Conservation (phyloP, 164 flowering plant genomes). For the Vitis cinerea region DNA sequence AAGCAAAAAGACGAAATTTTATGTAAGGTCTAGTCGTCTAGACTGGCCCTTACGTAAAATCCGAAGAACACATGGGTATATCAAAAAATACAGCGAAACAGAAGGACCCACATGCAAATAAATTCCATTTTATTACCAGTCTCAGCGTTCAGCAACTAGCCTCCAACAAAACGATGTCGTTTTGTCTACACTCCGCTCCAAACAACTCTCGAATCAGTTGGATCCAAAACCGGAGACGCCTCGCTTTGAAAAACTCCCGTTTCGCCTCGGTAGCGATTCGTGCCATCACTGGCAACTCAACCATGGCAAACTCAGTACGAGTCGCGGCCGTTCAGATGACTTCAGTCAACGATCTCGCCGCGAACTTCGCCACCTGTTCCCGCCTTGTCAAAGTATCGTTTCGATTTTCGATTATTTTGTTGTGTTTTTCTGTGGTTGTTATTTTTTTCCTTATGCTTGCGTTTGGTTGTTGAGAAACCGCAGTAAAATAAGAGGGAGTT, state of each 20-base stretch:
- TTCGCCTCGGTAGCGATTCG: background rate
- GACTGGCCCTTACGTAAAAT: too few species aligned
- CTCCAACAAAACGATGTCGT: background rate
- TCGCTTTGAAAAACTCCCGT: background rate
- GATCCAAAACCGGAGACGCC: background rate
- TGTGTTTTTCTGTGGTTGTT: background rate
- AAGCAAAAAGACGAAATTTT: too few species aligned
- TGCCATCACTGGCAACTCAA: constrained; percentile 17
- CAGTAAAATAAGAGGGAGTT: too few species aligned
- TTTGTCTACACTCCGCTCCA: background rate
- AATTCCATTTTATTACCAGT: background rate
- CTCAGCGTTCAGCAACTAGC: background rate
- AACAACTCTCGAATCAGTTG: background rate
- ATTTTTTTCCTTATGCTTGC: background rate
- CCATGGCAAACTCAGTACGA: constrained; percentile 57
- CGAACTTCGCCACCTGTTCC: constrained; percentile 80
- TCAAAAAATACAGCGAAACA: too few species aligned
- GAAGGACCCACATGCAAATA: background rate
- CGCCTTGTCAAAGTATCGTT: constrained; percentile 66
- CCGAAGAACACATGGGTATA: too few species aligned
- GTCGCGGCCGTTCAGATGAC: constrained; percentile 97
- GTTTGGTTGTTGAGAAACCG: background rate
- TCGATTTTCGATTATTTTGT: background rate
- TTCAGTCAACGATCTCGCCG: constrained; percentile 71
- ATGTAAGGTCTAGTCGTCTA: too few species aligned